These are phyloP conservation scores for Cicer judaicum DNA, from an alignment of 306 rosid genomes.

Conservation along the genomic window DNA sequence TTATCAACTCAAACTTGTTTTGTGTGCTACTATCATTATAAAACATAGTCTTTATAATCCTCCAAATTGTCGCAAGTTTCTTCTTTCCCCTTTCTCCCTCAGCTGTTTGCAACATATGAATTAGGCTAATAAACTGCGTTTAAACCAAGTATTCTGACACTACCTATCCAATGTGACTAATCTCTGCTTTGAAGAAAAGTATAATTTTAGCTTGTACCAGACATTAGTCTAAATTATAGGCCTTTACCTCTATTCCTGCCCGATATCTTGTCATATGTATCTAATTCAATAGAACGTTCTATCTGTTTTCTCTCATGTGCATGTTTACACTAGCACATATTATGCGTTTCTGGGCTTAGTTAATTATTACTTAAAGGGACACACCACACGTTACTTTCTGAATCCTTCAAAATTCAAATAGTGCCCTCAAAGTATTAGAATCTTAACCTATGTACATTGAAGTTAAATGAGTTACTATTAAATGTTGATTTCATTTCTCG, in stretches of 20 bases:
- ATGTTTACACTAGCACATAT: background rate
- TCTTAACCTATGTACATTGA: background rate
- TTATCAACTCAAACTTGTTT: slow-evolving; percentile 24
- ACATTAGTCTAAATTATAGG: slow-evolving; percentile 12
- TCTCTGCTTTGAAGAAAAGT: slow-evolving; percentile 21
- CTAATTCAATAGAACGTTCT: background rate
- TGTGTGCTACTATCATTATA: slow-evolving; percentile 1
- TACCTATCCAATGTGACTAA: background rate
- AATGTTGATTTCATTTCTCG: slow-evolving; percentile 45
- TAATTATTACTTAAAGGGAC: slow-evolving; percentile 1
- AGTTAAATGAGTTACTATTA: slow-evolving; percentile 23
- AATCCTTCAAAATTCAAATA: slow-evolving; percentile 28
- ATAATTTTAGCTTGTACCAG: background rate
- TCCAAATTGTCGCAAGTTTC: slow-evolving; percentile 16
- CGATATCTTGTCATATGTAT: slow-evolving; percentile 9
- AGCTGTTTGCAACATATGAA: background rate
- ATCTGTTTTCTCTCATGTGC: slow-evolving; percentile 10
- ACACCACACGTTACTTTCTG: slow-evolving; percentile 7
- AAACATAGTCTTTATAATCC: slow-evolving; percentile 16
- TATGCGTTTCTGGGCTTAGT: slow-evolving; percentile 24
- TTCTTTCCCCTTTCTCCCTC: slow-evolving; percentile 21
- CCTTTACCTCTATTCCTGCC: slow-evolving; percentile 18
- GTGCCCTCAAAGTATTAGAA: slow-evolving; percentile 12
- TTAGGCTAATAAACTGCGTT: slow-evolving; percentile 11
- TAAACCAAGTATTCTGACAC: background rate